Base-by-base conservation (phyloP, 306 rosid genomes). In the Ammopiptanthus mongolicus region DNA sequence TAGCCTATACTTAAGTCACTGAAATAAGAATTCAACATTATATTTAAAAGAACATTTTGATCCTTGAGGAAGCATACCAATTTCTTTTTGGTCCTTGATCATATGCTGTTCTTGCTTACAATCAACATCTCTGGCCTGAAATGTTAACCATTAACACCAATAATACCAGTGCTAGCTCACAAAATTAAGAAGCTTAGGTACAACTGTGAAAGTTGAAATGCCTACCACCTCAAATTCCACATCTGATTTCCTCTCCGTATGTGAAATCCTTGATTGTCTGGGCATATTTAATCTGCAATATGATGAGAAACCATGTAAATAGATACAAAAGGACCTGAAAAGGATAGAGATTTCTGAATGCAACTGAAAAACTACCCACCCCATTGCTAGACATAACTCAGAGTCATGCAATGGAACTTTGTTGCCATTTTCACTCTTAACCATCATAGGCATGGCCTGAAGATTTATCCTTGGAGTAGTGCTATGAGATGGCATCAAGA, bases 341-440 rank as follows among this genome's bases (percentile, higher is more conserved):
- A 68, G 15, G 14, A 15, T 10, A 60, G 15, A 65, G 36, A 44
- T 47, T 55, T 56, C 59, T 47, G 31, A 78, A 65, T 55, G 61
- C 18, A 72, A 3, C 68, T 0, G 39, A 55, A 56, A 81, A 81
- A 33, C 13, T 19, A 74, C 97, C 14, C 56, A 92, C 97, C 89
- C 78, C 73, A 78, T 66, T 61, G 83, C 96, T 31, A 86, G 75
- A 68, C 73, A 59, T 21, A 73, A 59, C 57, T 80, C 88, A 50
- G 83, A 59, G 76, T 64, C 74, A 52, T 34, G 61, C 15, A 51
- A 36, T 55, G 75, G 74, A 61, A 39, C 77, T 57, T 44, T 72
- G 58, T 71, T 67, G 69, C 82, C 12, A 74, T 33, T 52, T 67
- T 74, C 88, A 70, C 67, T 36, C 82, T 28, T 84, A 3, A 62